Base-by-base conservation (phyloP, 768 basidiomycete genomes). In the Baorangia bicolor region DNA sequence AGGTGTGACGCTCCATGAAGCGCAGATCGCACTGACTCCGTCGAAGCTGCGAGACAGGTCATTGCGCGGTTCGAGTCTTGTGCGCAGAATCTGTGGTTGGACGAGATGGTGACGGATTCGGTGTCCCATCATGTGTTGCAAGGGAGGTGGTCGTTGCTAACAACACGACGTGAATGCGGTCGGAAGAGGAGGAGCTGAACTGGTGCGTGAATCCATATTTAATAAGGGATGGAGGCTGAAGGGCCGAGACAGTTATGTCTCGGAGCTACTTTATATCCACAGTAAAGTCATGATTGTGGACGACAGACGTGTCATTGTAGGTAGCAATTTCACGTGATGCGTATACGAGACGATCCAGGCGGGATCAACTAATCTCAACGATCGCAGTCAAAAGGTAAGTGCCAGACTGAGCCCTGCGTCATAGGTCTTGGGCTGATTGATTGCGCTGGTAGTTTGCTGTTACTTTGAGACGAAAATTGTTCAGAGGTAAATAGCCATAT, bases 281-380 rank as follows among this genome's bases (percentile, higher is more conserved):
- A 84, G 83, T 30, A 93, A 93, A 77, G 68, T 95, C 30, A 95
- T 96, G 93, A 90, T 95, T 53, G 91, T 96, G 27, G 94, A 96
- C 65, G 94, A 63, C n/a, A n/a, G n/a, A n/a, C n/a, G n/a, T n/a
- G n/a, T n/a, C n/a, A n/a, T n/a, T n/a, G n/a, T n/a, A n/a, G 52
- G 89, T 78, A 1, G 31, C 30, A 6, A 9, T 18, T 20, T 35
- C 23, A 10, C 37, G 41, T 6, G 30, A 28, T 27, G 9, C 16
- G 46, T 56, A 23, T 51, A 56, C 42, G 23, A 56, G 14, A 27
- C 33, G 14, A 16, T 23, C 45, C 27, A 91, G 89, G 88, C 93
- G 79, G 94, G 95, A 31, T 92, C 90, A 34, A 93, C 94, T 12
- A 98, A 97, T 68, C 69, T 94, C 61, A 94, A 94, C 59, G 92